phyloP scores from a whole-genome alignment of 306 rosid species.

The Prunus dulcis region DNA sequence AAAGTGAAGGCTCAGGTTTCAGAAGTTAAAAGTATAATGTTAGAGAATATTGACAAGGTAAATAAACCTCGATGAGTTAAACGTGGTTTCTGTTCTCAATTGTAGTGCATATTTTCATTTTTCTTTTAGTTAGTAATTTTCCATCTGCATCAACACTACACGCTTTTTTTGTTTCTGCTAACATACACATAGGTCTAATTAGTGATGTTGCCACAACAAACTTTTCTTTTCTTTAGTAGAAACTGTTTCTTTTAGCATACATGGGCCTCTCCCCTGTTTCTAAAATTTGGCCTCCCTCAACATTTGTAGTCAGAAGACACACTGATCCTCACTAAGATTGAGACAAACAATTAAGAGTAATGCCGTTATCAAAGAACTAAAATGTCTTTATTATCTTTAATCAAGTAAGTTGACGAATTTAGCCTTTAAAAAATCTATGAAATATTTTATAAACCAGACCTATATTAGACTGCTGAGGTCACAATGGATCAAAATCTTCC shows the following conservation, averaged over 20 bases:
- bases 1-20: constrained; percentile 96
- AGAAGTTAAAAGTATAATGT: constrained; percentile 85
- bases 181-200: background rate
- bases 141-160: background rate
- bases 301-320: background rate
- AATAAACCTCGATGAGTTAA: background rate
- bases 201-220: background rate
- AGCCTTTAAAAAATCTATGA: background rate
- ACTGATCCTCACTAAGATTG: background rate
- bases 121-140: background rate
- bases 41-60: constrained; percentile 78
- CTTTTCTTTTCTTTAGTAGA: background rate
- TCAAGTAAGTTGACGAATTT: background rate
- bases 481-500: background rate
- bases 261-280: background rate
- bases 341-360: background rate
- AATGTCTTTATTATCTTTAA: too few species aligned
- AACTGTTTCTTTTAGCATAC: background rate
- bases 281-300: background rate
- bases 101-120: background rate
- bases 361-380: background rate
- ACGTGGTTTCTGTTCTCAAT: background rate
- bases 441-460: background rate
- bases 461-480: background rate
- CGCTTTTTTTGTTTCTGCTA: background rate